Evolutionary conservation across 202 grass and related monocot genomes (phyloP), one percentile per base, ranked within the genome.

Genomic region (Miscanthus sacchariflorus): DNA sequence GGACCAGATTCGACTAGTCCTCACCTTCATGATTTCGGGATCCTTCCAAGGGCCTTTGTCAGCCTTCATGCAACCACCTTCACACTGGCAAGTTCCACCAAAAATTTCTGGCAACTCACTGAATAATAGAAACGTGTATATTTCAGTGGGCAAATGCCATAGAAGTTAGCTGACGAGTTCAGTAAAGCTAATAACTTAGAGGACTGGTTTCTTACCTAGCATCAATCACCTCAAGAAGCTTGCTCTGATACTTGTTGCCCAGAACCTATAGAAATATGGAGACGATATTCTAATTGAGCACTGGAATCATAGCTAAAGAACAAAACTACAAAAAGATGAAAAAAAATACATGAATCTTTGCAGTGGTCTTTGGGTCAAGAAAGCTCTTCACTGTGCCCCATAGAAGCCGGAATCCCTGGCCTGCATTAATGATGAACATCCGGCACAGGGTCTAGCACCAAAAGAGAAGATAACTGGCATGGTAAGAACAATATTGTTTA

Each of bases 361-460:
- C 96, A 1, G 94, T 96, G 74, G 96, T 99, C 85, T 99, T 99
- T 25, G 96, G 96, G 84, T 99, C 96, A 80, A 99, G 94, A 88
- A 99, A 99, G 79, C 90, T 82, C 88, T 99, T 99, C 30, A 99
- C 92, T 11, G 93, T 99, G 89, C 90, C 82, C 96, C 96, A 99
- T 6, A 99, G 86, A 42, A 99, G 86, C 48, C 94, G 89, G 76
- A 99, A 99, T 86, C 96, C 94, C 68, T 93, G 94, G 19, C 96
- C 96, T 80, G 94, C 96, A 80, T 99, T 99, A 61, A 99, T 92
- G 81, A 99, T 99, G 94, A 99, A 99, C 96, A 99, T 96, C 83
- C 94, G 92, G 82, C 89, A 95, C 70, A 99, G 59, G 5, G 94
- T 96, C 96, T 99, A 85, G 27, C 23, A 81, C 45, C 85, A 23